Evolutionary conservation across 345 rosid genomes (phyloP).

Genomic region (Rhodamnia argentea): DNA sequence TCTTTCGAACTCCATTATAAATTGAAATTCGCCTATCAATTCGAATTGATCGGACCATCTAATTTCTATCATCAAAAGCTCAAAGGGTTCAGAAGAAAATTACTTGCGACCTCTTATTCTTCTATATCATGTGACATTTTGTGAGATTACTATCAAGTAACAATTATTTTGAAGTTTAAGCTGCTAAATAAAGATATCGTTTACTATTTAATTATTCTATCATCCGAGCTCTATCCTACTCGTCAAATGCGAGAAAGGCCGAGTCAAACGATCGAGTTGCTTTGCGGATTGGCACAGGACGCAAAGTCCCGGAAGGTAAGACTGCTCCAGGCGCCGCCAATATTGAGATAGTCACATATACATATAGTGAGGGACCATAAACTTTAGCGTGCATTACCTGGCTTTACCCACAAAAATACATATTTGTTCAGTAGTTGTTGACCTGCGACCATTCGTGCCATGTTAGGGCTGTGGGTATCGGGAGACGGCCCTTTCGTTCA

Average conservation of each 20-base stretch:
- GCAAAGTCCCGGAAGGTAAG: not conserved
- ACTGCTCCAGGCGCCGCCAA: not conserved
- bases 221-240: too few species aligned
- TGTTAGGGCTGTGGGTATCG: not conserved
- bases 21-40: not conserved
- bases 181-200: too few species aligned
- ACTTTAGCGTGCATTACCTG: not conserved
- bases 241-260: not conserved
- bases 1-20: not conserved
- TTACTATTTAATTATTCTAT: too few species aligned
- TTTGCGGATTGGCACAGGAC: not conserved
- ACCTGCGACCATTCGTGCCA: not conserved
- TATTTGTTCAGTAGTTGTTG: not conserved
- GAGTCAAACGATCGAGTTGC: not conserved
- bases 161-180: too few species aligned
- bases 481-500: not conserved
- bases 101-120: not conserved
- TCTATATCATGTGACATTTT: too few species aligned
- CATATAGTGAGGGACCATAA: not conserved
- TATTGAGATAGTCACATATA: not conserved
- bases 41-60: not conserved
- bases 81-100: too few species aligned
- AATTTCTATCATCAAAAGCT: not conserved
- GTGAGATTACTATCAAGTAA: too few species aligned
- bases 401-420: not conserved